Percentiles rank a stretch among this genome's conserved stretches.
phyloP scores from a whole-genome alignment of 441 rosid genomes.

The Bruguiera hainesii region DNA sequence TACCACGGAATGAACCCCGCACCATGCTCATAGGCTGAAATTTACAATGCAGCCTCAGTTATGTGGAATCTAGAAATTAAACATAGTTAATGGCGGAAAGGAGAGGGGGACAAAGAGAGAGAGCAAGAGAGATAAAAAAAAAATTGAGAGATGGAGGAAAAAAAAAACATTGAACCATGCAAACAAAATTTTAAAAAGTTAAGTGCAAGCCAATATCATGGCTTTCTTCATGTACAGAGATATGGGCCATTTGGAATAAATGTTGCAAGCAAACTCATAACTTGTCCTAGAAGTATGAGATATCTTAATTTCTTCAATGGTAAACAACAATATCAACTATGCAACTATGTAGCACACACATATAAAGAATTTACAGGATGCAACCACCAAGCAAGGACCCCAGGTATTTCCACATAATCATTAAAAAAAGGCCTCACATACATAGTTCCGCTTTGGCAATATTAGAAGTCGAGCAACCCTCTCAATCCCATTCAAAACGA shows the following conservation, averaged over 20 bases:
- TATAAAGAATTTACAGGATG: neutral
- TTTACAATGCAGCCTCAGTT: constrained; percentile 29
- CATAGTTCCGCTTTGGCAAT: constrained; percentile 89
- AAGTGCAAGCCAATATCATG: neutral
- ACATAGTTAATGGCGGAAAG: neutral
- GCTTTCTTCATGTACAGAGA: neutral
- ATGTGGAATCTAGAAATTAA: constrained; percentile 17
- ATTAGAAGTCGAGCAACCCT: constrained; percentile 83
- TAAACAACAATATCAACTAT: neutral
- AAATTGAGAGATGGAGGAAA: neutral
- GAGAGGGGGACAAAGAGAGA: too few relatives aligned
- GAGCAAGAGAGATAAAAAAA: neutral
- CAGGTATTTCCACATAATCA: neutral
- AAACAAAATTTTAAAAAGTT: neutral
- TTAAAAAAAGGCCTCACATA: constrained; percentile 37
- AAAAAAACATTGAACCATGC: neutral
- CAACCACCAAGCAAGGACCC: neutral
- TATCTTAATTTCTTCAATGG: neutral
- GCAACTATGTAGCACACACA: neutral
- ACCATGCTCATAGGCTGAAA: constrained; percentile 87
- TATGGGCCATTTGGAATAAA: neutral
- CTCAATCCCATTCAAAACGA: constrained; percentile 91
- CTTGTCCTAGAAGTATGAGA: constrained; percentile 1
- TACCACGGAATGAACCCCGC: constrained; percentile 78
- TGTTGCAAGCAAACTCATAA: neutral